Evolutionary conservation across 2,329 filamentous ascomycete genomes (phyloP).

Genomic region (Fusarium begoniae): DNA sequence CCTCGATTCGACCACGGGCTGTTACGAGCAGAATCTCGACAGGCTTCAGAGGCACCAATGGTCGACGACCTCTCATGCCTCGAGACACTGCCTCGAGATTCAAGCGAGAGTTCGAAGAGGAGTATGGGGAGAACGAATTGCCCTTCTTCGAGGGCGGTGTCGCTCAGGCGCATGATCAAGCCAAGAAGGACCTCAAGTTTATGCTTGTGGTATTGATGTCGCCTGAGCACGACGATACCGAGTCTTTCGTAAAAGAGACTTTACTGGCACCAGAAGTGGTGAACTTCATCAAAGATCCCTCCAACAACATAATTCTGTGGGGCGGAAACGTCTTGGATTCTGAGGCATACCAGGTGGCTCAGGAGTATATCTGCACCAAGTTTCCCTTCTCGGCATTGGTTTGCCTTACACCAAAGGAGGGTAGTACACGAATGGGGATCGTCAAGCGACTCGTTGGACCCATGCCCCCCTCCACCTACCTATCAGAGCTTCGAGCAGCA

Average conservation of each 20-base stretch:
- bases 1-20: slow-evolving; percentile 64
- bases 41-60: slow-evolving; percentile 68
- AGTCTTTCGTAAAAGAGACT: slow-evolving; percentile 82
- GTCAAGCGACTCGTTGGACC: slow-evolving; percentile 81
- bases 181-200: slow-evolving; percentile 92
- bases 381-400: slow-evolving; percentile 90
- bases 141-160: slow-evolving; percentile 90
- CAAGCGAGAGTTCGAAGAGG: slow-evolving; percentile 92
- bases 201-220: slow-evolving; percentile 88
- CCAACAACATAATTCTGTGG: slow-evolving; percentile 88
- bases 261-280: slow-evolving; percentile 79
- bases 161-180: slow-evolving; percentile 87
- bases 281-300: slow-evolving; percentile 76
- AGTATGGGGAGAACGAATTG: slow-evolving; percentile 78
- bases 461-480: slow-evolving; percentile 73
- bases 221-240: slow-evolving; percentile 93
- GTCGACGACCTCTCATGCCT: slow-evolving; percentile 80
- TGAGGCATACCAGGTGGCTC: slow-evolving; percentile 93
- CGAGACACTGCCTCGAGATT: slow-evolving; percentile 90
- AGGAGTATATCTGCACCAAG: slow-evolving; percentile 86
- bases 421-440: slow-evolving; percentile 89
- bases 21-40: slow-evolving; percentile 62
- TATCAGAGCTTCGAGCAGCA: slow-evolving; percentile 77
- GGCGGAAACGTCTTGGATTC: slow-evolving; percentile 91
- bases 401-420: slow-evolving; percentile 85